Evolutionary conservation across 2,329 filamentous ascomycete genomes (phyloP).

Genomic region (Eurotiales sp.): DNA sequence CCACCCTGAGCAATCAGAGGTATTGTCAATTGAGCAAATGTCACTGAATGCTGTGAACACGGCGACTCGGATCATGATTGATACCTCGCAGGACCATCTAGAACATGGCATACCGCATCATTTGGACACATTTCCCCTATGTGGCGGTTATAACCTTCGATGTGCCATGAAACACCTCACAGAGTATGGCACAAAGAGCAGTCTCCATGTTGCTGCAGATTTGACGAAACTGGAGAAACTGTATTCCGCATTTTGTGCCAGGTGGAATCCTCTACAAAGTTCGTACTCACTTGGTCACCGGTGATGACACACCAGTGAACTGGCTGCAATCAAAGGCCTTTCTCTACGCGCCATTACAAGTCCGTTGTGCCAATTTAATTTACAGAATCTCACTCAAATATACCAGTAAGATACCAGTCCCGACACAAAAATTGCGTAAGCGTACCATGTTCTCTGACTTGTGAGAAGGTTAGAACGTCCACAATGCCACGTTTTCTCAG

Average conservation of each 20-base stretch:
- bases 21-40: background rate
- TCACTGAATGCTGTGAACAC: conserved; percentile 1
- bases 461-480: no score
- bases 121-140: background rate
- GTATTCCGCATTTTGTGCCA: background rate
- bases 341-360: no score
- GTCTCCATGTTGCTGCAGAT: background rate
- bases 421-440: no score
- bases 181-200: background rate
- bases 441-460: no score
- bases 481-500: no score
- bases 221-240: background rate
- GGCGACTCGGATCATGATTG: background rate
- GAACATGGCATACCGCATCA: conserved; percentile 2
- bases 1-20: background rate
- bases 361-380: no score
- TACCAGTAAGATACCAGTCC: no score
- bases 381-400: no score
- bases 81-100: conserved; percentile 5
- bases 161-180: background rate
- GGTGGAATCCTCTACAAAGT: background rate
- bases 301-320: no score
- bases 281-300: background rate
- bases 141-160: conserved; percentile 3
- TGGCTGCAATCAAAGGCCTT: no score